Base-by-base conservation (phyloP, 495 filamentous ascomycete genomes). In the Aspergillus sparsus region DNA sequence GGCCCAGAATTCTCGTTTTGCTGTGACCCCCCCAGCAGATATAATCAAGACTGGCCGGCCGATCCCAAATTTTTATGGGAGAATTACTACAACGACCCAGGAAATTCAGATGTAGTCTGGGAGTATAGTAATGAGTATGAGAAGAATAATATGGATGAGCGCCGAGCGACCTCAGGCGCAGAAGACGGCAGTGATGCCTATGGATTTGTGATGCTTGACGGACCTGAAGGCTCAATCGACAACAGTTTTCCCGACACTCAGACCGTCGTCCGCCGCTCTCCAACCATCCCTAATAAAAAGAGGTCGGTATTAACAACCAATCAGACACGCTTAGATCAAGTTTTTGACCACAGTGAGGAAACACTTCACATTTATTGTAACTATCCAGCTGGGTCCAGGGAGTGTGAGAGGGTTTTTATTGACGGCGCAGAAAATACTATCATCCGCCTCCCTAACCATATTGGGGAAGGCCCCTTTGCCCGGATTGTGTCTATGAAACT, bases 191-290 rank as follows among this genome's bases (percentile, higher is more conserved):
- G 52, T 11, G 69, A 73, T 58, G 53, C 71, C 8, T 74, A 74
- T 51, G 70, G 71, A 7, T 74, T 74, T 50, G 61, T 74, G 7
- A 74, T 74, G 68, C 62, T 74, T 8, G 68, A 74, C 49, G 71
- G 71, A 7, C 68, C 70, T 7, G 44, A 58, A 11, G 71, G 66
- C 12, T 66, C 68, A 15, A 64, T 74, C 33, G 67, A 72, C 49
- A 68, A 62, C 54, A 44, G 57, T 27, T 74, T 74, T 58, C 57
- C 47, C 11, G 27, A 15, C 1, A 58, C 57, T 12, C 57, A 64
- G 42, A 72, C 70, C 12, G 62, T 68, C 7, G 49, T 62, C 5
- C 57, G 58, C 8, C 54, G 58, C 9, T 42, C 32, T 6, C n/a
- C 27, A 31, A 53, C 61, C 27, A 39, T 65, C 33, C 53, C 60